A percentile compares a stretch with the other conserved stretches of the same genome.
Conservation (phyloP, 2,329 filamentous ascomycete genomes). For the Cytospora paraplurivora region DNA sequence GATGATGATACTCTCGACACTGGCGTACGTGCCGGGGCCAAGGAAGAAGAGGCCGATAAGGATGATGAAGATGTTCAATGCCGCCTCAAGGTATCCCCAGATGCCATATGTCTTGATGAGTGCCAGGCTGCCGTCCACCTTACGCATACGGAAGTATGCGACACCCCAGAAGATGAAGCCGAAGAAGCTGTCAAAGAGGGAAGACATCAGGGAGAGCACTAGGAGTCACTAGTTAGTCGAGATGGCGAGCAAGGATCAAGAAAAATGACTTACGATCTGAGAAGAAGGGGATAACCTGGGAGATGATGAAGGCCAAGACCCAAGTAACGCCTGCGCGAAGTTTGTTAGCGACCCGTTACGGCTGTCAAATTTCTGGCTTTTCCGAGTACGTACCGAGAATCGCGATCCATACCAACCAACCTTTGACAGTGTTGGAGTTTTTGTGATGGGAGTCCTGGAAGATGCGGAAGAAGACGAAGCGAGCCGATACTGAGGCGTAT, state of each 20-base stretch:
- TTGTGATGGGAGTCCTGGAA: constrained; percentile 81
- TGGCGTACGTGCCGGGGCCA: constrained; percentile 77
- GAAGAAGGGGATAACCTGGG: constrained; percentile 93
- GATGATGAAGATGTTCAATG: constrained; percentile 74
- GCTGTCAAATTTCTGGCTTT: not conserved
- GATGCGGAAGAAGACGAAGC: constrained; percentile 89
- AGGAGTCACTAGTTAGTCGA: constrained; percentile 17
- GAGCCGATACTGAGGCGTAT: constrained; percentile 85
- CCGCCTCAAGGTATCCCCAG: constrained; percentile 54
- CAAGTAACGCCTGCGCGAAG: constrained; percentile 60
- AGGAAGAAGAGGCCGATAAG: constrained; percentile 78
- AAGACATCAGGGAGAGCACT: constrained; percentile 76
- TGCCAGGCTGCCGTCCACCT: constrained; percentile 59
- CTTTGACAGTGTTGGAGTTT: constrained; percentile 75
- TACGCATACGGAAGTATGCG: constrained; percentile 76
- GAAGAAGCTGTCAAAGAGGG: constrained; percentile 89
- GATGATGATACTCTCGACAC: constrained; percentile 73
- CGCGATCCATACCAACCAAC: constrained; percentile 76
- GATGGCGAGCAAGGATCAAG: constrained; percentile 30
- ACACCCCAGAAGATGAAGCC: constrained; percentile 95
- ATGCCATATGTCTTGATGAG: constrained; percentile 57
- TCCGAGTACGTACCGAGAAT: constrained; percentile 60
- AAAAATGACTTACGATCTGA: constrained; percentile 59
- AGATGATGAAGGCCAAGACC: constrained; percentile 89
- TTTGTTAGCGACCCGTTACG: constrained; percentile 17